Percentiles rank a stretch among this genome's conserved stretches.
Conservation (phyloP, 805 yeast species). For the Candida broadrunensis region DNA sequence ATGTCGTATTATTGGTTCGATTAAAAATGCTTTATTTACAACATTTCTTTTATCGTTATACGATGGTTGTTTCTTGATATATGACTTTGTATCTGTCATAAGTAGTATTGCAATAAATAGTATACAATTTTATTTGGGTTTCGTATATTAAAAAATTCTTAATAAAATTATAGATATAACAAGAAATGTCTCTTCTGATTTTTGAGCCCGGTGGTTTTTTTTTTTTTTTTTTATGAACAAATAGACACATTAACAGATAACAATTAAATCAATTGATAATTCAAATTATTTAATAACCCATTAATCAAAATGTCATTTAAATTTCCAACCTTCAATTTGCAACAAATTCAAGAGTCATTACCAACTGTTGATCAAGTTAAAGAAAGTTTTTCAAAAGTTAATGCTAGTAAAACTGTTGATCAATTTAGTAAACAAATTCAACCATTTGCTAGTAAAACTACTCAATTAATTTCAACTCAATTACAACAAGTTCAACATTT, state of each 20-base stretch:
- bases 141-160: too few relatives aligned
- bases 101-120: too few relatives aligned
- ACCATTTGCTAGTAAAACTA: conserved; percentile 60
- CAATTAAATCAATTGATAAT: too few relatives aligned
- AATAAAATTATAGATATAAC: too few relatives aligned
- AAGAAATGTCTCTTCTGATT: too few relatives aligned
- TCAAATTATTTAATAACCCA: too few relatives aligned
- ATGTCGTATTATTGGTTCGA: conserved; percentile 42
- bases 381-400: conserved; percentile 34
- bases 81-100: conserved; percentile 1
- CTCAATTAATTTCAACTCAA: conserved; percentile 57
- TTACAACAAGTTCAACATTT: conserved; percentile 51
- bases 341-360: conserved; percentile 40
- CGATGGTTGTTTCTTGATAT: conserved; percentile 7
- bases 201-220: too few relatives aligned
- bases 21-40: conserved; percentile 27
- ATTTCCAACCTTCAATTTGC: conserved; percentile 35
- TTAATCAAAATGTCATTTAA: conserved; percentile 38
- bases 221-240: too few relatives aligned
- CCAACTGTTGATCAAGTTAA: conserved; percentile 38
- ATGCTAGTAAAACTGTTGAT: conserved; percentile 41
- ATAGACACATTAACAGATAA: too few relatives aligned
- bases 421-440: conserved; percentile 43
- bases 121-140: too few relatives aligned
- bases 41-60: conserved; percentile 27